Percentiles rank a stretch among this genome's conserved stretches.
Conservation (phyloP, 1,139 yeast genomes). For the Yamadazyma buinensis region DNA sequence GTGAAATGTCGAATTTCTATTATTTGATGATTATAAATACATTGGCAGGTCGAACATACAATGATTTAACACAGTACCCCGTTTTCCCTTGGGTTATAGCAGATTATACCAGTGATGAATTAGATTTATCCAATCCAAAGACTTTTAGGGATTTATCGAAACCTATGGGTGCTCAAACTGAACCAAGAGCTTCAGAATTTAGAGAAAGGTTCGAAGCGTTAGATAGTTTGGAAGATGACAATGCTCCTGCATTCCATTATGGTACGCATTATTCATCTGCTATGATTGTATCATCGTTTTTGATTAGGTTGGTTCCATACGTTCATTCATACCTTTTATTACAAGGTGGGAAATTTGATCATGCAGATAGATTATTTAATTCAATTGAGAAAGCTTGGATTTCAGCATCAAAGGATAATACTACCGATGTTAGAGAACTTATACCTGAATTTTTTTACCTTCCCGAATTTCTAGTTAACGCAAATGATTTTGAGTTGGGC, state of each 20-base stretch:
- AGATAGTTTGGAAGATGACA: conserved; percentile 47
- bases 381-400: conserved; percentile 73
- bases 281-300: conserved; percentile 79
- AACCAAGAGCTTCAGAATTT: conserved; percentile 56
- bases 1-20: conserved; percentile 76
- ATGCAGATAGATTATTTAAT: conserved; percentile 75
- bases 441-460: conserved; percentile 81
- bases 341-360: conserved; percentile 87
- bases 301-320: conserved; percentile 73
- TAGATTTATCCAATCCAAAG: conserved; percentile 58
- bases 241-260: conserved; percentile 77
- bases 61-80: conserved; percentile 85
- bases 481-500: conserved; percentile 68
- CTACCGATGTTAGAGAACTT: conserved; percentile 82
- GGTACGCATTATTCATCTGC: conserved; percentile 93
- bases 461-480: conserved; percentile 69
- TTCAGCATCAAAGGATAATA: conserved; percentile 72
- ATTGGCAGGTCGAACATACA: conserved; percentile 81
- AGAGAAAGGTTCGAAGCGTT: conserved; percentile 68
- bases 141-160: conserved; percentile 71
- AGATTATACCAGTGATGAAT: conserved; percentile 63
- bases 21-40: conserved; percentile 77
- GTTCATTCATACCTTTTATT: conserved; percentile 71
- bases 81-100: conserved; percentile 89
- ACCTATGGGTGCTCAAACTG: conserved; percentile 87